Evolutionary conservation across 352 stramenopile species (phyloP).

Genomic region (Pythium myriotylum): DNA sequence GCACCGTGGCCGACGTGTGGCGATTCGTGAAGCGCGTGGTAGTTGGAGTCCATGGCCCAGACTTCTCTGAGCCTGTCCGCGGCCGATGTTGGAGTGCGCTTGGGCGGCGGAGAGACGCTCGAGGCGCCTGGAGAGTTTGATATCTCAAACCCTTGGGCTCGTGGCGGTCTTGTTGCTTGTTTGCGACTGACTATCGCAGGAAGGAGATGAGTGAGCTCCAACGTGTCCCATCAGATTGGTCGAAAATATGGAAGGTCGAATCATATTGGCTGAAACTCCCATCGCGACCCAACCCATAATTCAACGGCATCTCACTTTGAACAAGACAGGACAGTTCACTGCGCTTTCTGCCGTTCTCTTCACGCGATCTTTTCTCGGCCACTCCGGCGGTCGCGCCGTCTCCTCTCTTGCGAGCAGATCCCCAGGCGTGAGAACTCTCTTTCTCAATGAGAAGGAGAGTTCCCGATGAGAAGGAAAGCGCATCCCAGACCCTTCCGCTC

Average conservation of each 20-base stretch:
- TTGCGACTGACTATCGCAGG: conserved; percentile 1
- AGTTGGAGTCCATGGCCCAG: conserved; percentile 16
- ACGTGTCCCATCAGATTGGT: background rate
- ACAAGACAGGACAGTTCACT: conserved; percentile 18
- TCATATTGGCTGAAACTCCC: conserved; percentile 17
- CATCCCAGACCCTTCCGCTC: too few relatives aligned
- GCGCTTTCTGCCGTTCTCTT: conserved; percentile 5
- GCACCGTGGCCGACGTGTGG: conserved; percentile 13
- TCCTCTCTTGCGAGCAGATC: background rate
- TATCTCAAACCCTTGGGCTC: background rate
- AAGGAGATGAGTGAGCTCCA: background rate
- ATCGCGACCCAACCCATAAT: background rate
- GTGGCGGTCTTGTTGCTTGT: background rate
- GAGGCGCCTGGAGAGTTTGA: background rate
- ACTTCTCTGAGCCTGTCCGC: too few relatives aligned
- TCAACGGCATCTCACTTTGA: conserved; percentile 15
- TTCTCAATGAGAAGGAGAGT: too few relatives aligned
- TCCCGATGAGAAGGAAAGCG: too few relatives aligned
- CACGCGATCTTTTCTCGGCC: conserved; percentile 1
- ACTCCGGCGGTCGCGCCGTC: background rate
- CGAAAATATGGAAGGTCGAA: background rate
- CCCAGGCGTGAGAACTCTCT: too few relatives aligned
- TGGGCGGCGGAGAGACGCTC: background rate
- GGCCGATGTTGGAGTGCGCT: background rate
- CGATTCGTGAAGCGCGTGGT: conserved; percentile 26